A percentile compares a stretch with the other conserved stretches of the same genome.
phyloP scores from a whole-genome alignment of 2,329 filamentous ascomycete species.

The Alternaria triticimaculans region DNA sequence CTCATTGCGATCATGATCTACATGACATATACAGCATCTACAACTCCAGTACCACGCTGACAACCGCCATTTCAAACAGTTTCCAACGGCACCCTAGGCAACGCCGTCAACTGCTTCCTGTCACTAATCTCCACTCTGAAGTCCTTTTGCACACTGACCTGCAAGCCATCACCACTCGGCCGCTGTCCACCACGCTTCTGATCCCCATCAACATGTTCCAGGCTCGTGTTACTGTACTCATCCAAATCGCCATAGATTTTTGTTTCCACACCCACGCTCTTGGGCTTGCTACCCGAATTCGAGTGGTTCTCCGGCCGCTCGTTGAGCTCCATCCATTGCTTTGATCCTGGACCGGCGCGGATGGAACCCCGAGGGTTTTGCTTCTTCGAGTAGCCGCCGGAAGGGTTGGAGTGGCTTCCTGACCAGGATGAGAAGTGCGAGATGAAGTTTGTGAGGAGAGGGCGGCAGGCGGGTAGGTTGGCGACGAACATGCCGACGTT shows the following conservation, averaged over 20 bases:
- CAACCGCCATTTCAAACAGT: not conserved
- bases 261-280: not conserved
- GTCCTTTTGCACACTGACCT: slow-evolving; percentile 6
- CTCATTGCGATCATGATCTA: not conserved
- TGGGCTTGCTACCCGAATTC: not conserved
- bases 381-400: not conserved
- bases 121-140: slow-evolving; percentile 3
- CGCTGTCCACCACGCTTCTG: slow-evolving; percentile 1
- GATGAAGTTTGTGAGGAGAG: slow-evolving; percentile 6
- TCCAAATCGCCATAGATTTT: slow-evolving; percentile 10
- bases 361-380: not conserved
- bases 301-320: not conserved
- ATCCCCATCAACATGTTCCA: not conserved
- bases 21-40: not conserved
- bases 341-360: not conserved
- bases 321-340: slow-evolving; percentile 7
- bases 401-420: not conserved
- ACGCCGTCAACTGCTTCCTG: not conserved
- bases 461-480: slow-evolving; percentile 11
- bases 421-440: slow-evolving; percentile 7
- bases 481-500: slow-evolving; percentile 15
- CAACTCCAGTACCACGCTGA: not conserved
- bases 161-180: not conserved
- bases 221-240: not conserved
- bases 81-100: not conserved